Base-by-base conservation (phyloP, 441 rosid species). In the Euphorbia celastroides region DNA sequence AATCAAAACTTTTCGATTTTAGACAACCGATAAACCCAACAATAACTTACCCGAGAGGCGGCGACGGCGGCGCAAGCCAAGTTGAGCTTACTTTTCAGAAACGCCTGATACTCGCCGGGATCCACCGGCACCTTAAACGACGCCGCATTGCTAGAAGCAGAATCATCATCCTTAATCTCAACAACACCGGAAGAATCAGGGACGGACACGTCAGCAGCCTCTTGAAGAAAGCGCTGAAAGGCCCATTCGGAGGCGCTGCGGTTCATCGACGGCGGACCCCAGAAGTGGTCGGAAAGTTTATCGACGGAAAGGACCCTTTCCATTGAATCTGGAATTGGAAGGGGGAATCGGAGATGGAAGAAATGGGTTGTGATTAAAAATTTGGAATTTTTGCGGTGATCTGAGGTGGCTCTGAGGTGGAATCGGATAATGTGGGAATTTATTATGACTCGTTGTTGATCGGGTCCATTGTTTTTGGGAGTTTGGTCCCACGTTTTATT, bases 51-150 rank as follows among this genome's bases (percentile, higher is more conserved):
- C 76, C 85, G 73, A 69, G 81, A 74, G 25, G 74, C 83, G 74
- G 90, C 82, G 16, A 80, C 90, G 62, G 83, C 92, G 57, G 96
- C 93, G 55, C 96, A 86, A 62, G 88, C 93, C 20, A 79, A 74
- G 57, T 82, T 84, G 72, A 90, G 95, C 77, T 81, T 84, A 58
- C 62, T 81, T 75, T 83, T 85, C 32, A 93, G 90, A 72, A 81
- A 66, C 54, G 81, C 88, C 60, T 31, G 89, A 68, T 76, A 74
- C 60, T 83, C 87, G 56, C 84, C 87, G 19, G 85, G 71, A 61
- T 77, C 83, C 75, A 68, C 79, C 55, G 79, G 75, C 66, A 74
- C 63, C 55, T 51, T 69, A 20, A 57, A 60, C 48, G 76, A 52
- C 58, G 70, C 3, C 30, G 67, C 9, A 25, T 57, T 26, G 65